Base-by-base conservation (phyloP, 208 protist genomes). In the Trypanosoma rangeli region DNA sequence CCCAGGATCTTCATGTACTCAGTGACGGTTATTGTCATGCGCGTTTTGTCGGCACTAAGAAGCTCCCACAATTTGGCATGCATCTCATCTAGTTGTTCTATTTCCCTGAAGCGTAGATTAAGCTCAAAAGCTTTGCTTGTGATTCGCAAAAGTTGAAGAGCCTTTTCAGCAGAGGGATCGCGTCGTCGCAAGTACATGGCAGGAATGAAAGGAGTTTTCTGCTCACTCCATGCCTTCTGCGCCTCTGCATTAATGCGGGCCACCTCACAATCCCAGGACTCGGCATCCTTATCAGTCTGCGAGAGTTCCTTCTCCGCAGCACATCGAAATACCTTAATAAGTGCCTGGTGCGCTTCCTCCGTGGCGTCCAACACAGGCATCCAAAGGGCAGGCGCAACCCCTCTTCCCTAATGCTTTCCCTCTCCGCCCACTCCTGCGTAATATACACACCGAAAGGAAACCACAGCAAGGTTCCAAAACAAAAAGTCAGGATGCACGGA, bases 91-190 rank as follows among this genome's bases (percentile, higher is more conserved):
- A 93, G 74, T 55, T 84, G 73, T 48, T 95, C 90, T 26, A 95
- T 89, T 64, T 93, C 84, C 26, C 75, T 80, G 55, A 92, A 90
- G 50, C 87, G 90, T 4, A 93, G 74, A 55, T 90, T 85, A 33
- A 95, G 68, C 72, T 93, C 90, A 58, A 93, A 89, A 0, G 86
- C 80, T 55, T 95, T 95, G 52, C 78, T 86, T 20, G 89, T 85
- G 39, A 67, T 66, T 52, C 76, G 76, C 35, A 90, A 62, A 9
- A 84, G 71, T 5, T 76, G 79, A 2, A 78, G 67, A 0, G 68
- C 72, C n/a, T 91, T 86, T 24, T 92, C 85, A 16, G 84, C 84
- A 4, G 61, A 53, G 16, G 82, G 80, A 53, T 94, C 75, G 16
- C 74, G 74, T 2, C 52, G 68, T 0, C 86, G 84, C 20, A 83